Percentiles rank a stretch among this genome's conserved stretches.
Evolutionary conservation across 2,329 filamentous ascomycete species (phyloP).

Genomic region (Fusarium scirpi): DNA sequence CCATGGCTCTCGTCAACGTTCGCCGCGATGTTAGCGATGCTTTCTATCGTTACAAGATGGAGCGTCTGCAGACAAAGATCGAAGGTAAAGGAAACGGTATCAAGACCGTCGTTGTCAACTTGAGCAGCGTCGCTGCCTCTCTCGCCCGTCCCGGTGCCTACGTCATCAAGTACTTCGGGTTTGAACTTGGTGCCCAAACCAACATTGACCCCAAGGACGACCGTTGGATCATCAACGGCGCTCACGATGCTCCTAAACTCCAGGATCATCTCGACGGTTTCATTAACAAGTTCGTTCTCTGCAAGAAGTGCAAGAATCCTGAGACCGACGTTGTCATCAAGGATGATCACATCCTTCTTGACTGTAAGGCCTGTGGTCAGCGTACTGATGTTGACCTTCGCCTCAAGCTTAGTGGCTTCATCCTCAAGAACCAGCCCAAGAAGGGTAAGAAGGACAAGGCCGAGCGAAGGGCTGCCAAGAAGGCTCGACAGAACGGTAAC

Average conservation of each 20-base stretch:
- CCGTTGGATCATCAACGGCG: constrained; percentile 99
- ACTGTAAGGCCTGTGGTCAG: constrained; percentile 99
- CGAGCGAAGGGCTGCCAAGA: constrained; percentile 88
- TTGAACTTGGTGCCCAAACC: constrained; percentile 98
- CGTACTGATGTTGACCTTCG: constrained; percentile 91
- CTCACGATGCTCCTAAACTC: constrained; percentile 93
- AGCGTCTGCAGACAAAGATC: constrained; percentile 97
- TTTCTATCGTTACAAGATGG: constrained; percentile 99
- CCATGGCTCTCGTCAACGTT: constrained; percentile 98
- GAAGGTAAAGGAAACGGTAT: constrained; percentile 99
- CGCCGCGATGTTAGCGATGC: constrained; percentile 97
- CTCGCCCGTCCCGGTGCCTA: constrained; percentile 93
- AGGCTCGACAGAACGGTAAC: constrained; percentile 79
- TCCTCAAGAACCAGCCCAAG: constrained; percentile 91
- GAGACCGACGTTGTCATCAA: constrained; percentile 97
- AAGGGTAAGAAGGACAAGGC: constrained; percentile 99
- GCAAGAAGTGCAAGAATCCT: constrained; percentile 99
- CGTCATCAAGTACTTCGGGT: constrained; percentile 99
- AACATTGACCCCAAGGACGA: constrained; percentile 97
- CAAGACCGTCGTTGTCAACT: constrained; percentile 97
- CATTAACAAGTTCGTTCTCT: constrained; percentile 98
- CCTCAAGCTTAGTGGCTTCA: constrained; percentile 96
- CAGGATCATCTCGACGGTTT: constrained; percentile 99
- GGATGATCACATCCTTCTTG: constrained; percentile 89
- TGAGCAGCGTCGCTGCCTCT: constrained; percentile 91